Base-by-base conservation (phyloP, 2,329 filamentous ascomycete species). In the Epichloe sylvatica region DNA sequence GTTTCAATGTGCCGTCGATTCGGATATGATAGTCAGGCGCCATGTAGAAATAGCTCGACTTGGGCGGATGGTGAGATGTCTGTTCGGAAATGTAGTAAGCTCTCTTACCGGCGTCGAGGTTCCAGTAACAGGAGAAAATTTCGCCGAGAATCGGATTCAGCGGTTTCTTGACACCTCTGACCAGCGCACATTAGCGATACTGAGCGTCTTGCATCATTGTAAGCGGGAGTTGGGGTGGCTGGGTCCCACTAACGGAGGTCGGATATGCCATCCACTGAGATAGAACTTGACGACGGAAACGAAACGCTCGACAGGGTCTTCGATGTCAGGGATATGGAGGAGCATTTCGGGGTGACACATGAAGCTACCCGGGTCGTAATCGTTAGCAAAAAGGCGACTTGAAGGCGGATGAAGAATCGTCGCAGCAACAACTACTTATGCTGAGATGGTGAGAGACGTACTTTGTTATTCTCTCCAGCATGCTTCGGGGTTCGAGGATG, bases 11-110 rank as follows among this genome's bases (percentile, higher is more conserved):
- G 19, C 92, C 92, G 61, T 98, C 92, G 59, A 98, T 94, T 50
- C 92, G 81, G 57, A 98, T 94, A 62, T 94, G 73, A 62, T 97
- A 88, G 49, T 94, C 82, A 2, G 92, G 92, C 0, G 87, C 90
- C 83, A 95, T 90, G 71, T 95, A 98, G 67, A 98, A 98, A 72
- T 98, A 98, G 68, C 89, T 95, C 44, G 91, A 97, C 71, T 98
- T 98, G 30, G 92, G 92, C 34, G 92, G 92, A 63, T 98, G 92
- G 65, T 98, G 92, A 30, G 90, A 97, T 1, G 92, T 98, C 68
- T 98, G 92, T 68, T 98, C 92, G 45, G 91, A 82, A 58, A 98
- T 88, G 70, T 98, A 98, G 71, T 95, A 98, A 54, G 86, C 91
- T 57, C 80, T 81, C 34, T 87, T 94, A 17, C 82, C 74, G 66